phyloP scores from a whole-genome alignment of 495 filamentous ascomycete species.

The Cetradonia linearis region DNA sequence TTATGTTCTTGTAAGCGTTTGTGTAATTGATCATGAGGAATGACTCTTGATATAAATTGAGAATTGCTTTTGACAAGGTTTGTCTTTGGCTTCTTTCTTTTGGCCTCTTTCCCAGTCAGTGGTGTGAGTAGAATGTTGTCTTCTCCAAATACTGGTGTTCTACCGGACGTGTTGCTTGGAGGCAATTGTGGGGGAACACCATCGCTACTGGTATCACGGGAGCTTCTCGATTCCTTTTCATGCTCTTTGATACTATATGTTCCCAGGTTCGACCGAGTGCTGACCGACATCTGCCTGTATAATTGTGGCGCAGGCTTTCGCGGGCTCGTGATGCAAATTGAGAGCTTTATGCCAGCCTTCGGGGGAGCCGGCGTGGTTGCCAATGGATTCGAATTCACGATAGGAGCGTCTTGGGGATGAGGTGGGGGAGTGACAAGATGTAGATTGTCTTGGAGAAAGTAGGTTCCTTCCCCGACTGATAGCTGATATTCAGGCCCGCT shows the following conservation, averaged over 20 bases:
- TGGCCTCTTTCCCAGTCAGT: conserved; percentile 58
- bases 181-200: conserved; percentile 20
- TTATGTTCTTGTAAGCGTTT: conserved; percentile 73
- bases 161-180: conserved; percentile 25
- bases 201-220: conserved; percentile 43
- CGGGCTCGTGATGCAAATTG: conserved; percentile 57
- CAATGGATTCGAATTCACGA: conserved; percentile 79
- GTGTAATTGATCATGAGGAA: conserved; percentile 67
- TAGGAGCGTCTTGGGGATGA: conserved; percentile 82
- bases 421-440: conserved; percentile 90
- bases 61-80: conserved; percentile 98
- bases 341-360: conserved; percentile 77
- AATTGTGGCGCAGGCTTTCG: conserved; percentile 49
- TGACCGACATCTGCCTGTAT: conserved; percentile 39
- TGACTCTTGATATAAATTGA: conserved; percentile 91
- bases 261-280: conserved; percentile 33
- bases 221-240: conserved; percentile 53
- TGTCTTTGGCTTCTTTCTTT: conserved; percentile 86
- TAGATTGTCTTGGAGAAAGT: conserved; percentile 77
- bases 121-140: conserved; percentile 60
- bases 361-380: conserved; percentile 71
- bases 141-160: conserved; percentile 67
- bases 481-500: conserved; percentile 70
- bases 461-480: conserved; percentile 90
- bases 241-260: conserved; percentile 37